Evolutionary conservation across 2,329 filamentous ascomycete species (phyloP), one percentile per base, ranked within the genome.

Genomic region (Escovopsis sp.): DNA sequence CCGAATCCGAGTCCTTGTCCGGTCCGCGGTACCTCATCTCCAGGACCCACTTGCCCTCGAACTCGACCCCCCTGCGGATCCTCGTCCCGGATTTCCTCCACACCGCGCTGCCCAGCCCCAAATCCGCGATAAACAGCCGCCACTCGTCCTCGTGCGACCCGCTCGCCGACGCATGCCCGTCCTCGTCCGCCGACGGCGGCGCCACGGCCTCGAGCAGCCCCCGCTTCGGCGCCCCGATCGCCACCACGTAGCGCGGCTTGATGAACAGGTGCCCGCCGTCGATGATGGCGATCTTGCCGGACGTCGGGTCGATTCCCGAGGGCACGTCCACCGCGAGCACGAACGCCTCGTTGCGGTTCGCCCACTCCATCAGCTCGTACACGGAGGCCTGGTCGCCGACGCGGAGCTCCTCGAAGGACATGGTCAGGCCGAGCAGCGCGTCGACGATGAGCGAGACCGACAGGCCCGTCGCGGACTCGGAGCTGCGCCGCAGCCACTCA

Each of bases 311-410:
- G 34, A 94, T 75, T 5, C 90, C 90, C 0, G 83, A 88, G 1
- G 90, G 90, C 5, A 92, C 75, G 52, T 94, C 88, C n/a, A 98
- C 73, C 0, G 86, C 82, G 15, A 98, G 62, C 3, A 90, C 79
- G 39, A 79, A 76, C 1, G 85, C 77, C 43, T 86, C 82, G 51
- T 79, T 83, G 43, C 86, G 79, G 52, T 94, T 96, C 3, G 85
- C 80, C 86, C 87, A 96, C 42, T 86, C 80, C 49, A 94, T 90
- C 50, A 94, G 72, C 50, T 92, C 81, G 49, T 92, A 87, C 0
- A 85, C 83, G 0, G 79, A 80, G 4, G 79, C 76, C 52, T 92
- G 84, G 44, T 93, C 82, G 13, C 80, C 79, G 2, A 78, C 80
- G 26, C 84, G 73, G 19, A 96, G 66, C 46, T 92, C 85, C 45